These are phyloP conservation scores for Imleria badia DNA, from an alignment of 768 basidiomycete species.

Conservation along the genomic window DNA sequence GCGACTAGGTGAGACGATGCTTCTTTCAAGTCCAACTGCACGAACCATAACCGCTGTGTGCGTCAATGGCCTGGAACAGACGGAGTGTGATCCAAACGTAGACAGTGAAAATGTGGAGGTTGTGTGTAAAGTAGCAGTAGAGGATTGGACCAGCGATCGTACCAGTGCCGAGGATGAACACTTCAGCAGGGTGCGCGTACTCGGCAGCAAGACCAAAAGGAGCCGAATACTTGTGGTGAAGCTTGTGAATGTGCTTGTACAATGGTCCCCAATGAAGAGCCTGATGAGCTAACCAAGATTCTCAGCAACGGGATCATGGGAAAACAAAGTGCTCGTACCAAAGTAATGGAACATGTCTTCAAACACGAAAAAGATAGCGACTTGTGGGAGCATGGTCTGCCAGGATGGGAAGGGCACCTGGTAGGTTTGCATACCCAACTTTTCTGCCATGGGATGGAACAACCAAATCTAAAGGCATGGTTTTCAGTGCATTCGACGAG, in stretches of 20 bases:
- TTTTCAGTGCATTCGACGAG: background rate
- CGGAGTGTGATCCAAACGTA: constrained; percentile 93
- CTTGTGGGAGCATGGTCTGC: constrained; percentile 68
- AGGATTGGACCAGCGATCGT: constrained; percentile 87
- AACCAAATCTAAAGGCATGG: constrained; percentile 67
- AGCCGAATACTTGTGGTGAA: constrained; percentile 96
- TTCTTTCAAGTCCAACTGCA: constrained; percentile 7
- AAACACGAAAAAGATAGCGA: constrained; percentile 89
- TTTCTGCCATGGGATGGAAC: constrained; percentile 88
- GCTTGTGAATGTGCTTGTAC: constrained; percentile 93
- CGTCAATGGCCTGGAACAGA: constrained; percentile 96
- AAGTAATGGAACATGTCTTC: constrained; percentile 96
- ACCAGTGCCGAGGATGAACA: constrained; percentile 90
- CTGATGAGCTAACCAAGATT: constrained; percentile 66
- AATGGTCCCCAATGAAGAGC: constrained; percentile 80
- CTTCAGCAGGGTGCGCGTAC: constrained; percentile 96
- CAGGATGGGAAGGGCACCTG: constrained; percentile 87
- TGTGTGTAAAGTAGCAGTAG: constrained; percentile 71
- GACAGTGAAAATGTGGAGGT: constrained; percentile 88
- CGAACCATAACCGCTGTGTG: constrained; percentile 93
- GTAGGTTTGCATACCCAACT: constrained; percentile 87
- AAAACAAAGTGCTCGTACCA: constrained; percentile 41
- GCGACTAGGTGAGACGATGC: background rate
- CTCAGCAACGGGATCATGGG: background rate
- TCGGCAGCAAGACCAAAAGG: constrained; percentile 98